Base-by-base conservation (phyloP, 495 filamentous ascomycete species). In the Xylaria telfairii region DNA sequence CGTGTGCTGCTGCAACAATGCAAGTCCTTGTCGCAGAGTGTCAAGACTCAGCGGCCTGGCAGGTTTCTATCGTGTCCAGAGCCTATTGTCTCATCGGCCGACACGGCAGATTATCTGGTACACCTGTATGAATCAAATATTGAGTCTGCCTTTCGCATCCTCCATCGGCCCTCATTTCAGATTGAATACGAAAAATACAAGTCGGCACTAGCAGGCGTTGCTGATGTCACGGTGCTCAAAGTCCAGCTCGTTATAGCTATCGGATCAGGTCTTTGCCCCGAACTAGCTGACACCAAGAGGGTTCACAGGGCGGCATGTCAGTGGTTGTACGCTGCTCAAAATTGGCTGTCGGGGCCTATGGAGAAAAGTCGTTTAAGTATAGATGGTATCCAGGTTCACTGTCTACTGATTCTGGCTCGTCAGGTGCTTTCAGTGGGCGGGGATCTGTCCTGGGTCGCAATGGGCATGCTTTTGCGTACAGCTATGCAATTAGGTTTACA, bases 301-400 rank as follows among this genome's bases (percentile, higher is more conserved):
- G 73, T 81, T 51, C 86, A 84, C 66, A 80, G 79, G 49, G 82
- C 81, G 1, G 85, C 84, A 7, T 70, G 85, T 32, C 80, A 85
- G 46, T 89, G 87, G 87, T 78, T 89, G 0, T 78, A 86, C 19
- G 83, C 88, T 67, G 84, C 87, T 2, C 84, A 87, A 59, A 84
- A 79, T 54, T 89, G 85, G 85, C 76, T 87, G 1, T 81, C 84
- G 8, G 84, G 77, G 30, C 80, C 84, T 0, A 75, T 73, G 24
- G 75, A 79, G 32, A 85, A 87, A 74, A 81, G 84, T 65, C 81
- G 86, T 4, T 76, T 84, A 4, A 84, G 82, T 26, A 78, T 89
- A 32, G 76, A 76, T 30, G 74, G 77, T 37, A 68, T 89, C 12
- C 85, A 85, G 3, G 78, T 83, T 0, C 80, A 85, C 42, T 79